Percentiles rank a stretch among this genome's conserved stretches.
These are phyloP conservation scores for Ajuga chamaepitys DNA, from an alignment of 257 asterid species.

Conservation along the genomic window DNA sequence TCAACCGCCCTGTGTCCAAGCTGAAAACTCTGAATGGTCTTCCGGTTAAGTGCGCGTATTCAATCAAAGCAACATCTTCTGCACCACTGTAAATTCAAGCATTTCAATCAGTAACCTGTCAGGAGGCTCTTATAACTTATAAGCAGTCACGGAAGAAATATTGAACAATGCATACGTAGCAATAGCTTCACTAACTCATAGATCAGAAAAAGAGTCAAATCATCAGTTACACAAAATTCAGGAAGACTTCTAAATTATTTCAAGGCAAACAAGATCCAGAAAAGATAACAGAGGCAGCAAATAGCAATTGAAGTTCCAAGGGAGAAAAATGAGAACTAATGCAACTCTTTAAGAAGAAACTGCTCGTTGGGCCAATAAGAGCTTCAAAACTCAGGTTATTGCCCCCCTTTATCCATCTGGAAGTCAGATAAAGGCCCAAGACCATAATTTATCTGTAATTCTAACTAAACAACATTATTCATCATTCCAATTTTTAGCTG, in stretches of 20 bases:
- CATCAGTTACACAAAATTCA: neutral
- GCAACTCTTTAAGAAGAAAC: neutral
- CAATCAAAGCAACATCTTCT: conserved; percentile 83
- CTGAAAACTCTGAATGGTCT: conserved; percentile 83
- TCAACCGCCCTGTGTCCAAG: conserved; percentile 80
- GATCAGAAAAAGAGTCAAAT: neutral
- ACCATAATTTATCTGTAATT: neutral
- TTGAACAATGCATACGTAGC: too few relatives aligned
- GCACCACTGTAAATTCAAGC: conserved; percentile 60
- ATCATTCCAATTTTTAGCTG: neutral
- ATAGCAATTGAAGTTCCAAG: neutral
- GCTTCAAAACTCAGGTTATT: neutral
- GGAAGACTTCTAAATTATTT: neutral
- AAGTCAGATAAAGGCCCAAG: too few relatives aligned
- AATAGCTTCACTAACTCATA: neutral
- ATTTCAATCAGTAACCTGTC: neutral
- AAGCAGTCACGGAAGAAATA: neutral
- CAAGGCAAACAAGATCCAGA: neutral
- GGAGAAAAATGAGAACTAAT: neutral
- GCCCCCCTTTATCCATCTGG: neutral
- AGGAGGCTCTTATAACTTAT: neutral
- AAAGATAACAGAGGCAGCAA: neutral
- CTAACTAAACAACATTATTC: neutral
- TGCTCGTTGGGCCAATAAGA: neutral
- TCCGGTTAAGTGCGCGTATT: conserved; percentile 77